These are phyloP conservation scores for Mycena epipterygia DNA, from an alignment of 768 basidiomycete species.

Conservation along the genomic window DNA sequence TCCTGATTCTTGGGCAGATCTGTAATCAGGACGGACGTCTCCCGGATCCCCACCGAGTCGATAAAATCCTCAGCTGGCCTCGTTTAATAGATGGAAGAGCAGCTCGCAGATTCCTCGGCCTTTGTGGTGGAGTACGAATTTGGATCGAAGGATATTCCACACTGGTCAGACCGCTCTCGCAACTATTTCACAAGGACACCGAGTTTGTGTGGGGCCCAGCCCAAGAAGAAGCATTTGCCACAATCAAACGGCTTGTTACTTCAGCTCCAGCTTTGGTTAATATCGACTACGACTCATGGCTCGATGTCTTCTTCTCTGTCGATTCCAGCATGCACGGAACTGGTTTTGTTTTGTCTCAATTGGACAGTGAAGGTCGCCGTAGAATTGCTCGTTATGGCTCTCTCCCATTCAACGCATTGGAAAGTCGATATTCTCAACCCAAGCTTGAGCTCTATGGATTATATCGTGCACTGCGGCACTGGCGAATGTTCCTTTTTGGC, in stretches of 20 bases:
- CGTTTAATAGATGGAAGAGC: constrained; percentile 34
- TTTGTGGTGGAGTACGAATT: constrained; percentile 5
- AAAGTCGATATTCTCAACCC: constrained; percentile 51
- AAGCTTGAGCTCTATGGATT: constrained; percentile 57
- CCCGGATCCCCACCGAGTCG: constrained; percentile 39
- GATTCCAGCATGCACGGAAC: constrained; percentile 6
- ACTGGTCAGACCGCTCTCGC: constrained; percentile 34
- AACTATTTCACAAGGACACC: constrained; percentile 37
- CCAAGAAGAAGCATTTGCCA: constrained; percentile 30
- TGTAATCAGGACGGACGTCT: constrained; percentile 43
- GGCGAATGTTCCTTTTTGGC: constrained; percentile 37
- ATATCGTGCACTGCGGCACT: constrained; percentile 37
- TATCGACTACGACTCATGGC: constrained; percentile 38
- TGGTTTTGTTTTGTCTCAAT: not conserved
- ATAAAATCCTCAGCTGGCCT: constrained; percentile 44
- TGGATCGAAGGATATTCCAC: constrained; percentile 25
- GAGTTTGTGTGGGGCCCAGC: constrained; percentile 48
- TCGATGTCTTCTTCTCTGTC: not conserved
- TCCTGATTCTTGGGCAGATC: constrained; percentile 41
- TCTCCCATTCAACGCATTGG: constrained; percentile 46
- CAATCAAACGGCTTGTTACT: constrained; percentile 44
- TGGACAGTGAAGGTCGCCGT: not conserved
- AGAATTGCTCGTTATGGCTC: constrained; percentile 48
- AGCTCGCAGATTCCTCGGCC: constrained; percentile 45
- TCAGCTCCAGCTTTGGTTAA: constrained; percentile 41